Evolutionary conservation across 73 alveolate genomes (phyloP).

Genomic region (Paramecium pentaurelia): DNA sequence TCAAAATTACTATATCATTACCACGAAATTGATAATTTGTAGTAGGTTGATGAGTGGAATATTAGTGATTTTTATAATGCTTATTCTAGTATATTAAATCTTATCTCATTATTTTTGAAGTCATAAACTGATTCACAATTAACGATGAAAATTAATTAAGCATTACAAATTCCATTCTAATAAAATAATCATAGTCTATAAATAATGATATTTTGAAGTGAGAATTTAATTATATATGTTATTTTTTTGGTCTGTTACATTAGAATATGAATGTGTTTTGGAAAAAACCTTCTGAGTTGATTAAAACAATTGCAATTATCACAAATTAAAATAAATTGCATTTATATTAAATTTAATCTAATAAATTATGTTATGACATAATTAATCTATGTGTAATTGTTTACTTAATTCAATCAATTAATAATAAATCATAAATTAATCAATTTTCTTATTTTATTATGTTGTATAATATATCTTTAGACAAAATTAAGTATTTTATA

Average conservation of each 20-base stretch:
- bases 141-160: neutral
- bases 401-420: neutral
- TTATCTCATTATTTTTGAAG: neutral
- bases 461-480: neutral
- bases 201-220: neutral
- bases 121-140: neutral
- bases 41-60: neutral
- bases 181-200: neutral
- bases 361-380: neutral
- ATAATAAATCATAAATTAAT: neutral
- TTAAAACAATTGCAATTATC: neutral
- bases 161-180: neutral
- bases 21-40: neutral
- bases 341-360: neutral
- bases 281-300: neutral
- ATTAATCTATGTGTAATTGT: neutral
- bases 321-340: neutral
- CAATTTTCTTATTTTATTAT: neutral
- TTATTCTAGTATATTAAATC: neutral
- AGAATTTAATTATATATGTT: neutral
- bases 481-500: neutral
- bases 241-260: neutral
- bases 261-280: neutral
- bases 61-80: neutral
- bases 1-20: neutral